Evolutionary conservation across 495 filamentous ascomycete genomes (phyloP), one percentile per base, ranked within the genome.

Genomic region (Hypoxylon fuscum): DNA sequence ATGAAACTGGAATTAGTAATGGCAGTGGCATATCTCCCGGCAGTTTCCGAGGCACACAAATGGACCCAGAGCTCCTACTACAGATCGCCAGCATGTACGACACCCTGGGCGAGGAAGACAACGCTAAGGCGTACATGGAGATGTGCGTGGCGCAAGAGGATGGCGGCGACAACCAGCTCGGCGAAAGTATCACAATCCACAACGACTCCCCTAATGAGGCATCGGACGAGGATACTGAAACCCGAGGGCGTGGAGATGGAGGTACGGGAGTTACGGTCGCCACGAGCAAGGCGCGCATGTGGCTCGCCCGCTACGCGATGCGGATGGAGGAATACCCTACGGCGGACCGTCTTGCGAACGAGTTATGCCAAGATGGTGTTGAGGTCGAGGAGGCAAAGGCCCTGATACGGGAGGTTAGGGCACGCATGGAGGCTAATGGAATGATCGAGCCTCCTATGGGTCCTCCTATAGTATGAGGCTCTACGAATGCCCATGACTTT

Each of bases 361-460:
- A 98, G 72, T 79, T 98, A 31, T 97, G 93, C 73, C 91, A 97
- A 73, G 96, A 99, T 77, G 96, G 96, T 0, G 87, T 93, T 21
- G 96, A 99, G 76, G 92, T 99, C 12, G 96, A 99, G 74, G 96
- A 99, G 74, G 96, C 96, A 11, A 97, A 98, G 79, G 93, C 93
- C 2, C 79, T 99, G 59, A 90, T 97, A 62, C 83, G 93, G 56
- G 95, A 98, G 78, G 83, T 96, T 17, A 81, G 94, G 61, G 90
- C 90, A 3, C 84, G 93, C 71, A 84, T 92, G 72, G 91, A 95
- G 66, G 71, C 69, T 38, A 71, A 75, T 72, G 68, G 63, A 22
- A 37, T 64, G 56, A 20, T 52, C 50, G 46, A 46, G 17, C 49
- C 40, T 20, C 31, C 35, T 8, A 8, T 49, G 42, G 48, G 60